A percentile compares a stretch with the other conserved stretches of the same genome.
phyloP scores from a whole-genome alignment of 1,284 basidiomycete species.

The Porodaedalea pini region DNA sequence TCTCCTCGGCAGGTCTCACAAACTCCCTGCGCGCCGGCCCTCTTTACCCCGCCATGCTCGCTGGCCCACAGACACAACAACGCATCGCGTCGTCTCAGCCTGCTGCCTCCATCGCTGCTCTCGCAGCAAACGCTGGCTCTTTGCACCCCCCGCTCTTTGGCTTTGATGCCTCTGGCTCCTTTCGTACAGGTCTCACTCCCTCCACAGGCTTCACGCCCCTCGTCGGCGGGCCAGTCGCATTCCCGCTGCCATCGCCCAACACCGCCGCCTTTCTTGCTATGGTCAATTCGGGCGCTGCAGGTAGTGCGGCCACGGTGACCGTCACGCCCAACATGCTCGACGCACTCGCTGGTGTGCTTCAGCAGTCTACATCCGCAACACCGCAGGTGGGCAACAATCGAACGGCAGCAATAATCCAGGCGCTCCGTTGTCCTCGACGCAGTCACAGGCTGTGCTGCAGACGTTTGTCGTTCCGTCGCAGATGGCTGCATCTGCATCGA shows the following conservation, averaged over 20 bases:
- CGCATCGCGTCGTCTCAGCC: too few species aligned
- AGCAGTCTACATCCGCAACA: too few species aligned
- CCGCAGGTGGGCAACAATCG: too few species aligned
- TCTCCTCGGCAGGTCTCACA: slow-evolving; percentile 49
- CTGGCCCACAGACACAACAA: slow-evolving; percentile 71
- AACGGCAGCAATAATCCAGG: too few species aligned
- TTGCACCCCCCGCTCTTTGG: slow-evolving; percentile 32
- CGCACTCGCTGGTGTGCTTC: too few species aligned
- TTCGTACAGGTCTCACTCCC: slow-evolving; percentile 75
- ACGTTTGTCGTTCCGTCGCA: too few species aligned
- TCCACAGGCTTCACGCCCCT: slow-evolving; percentile 86
- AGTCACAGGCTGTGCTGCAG: too few species aligned
- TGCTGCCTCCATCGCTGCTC: slow-evolving; percentile 31
- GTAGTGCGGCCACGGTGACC: too few species aligned
- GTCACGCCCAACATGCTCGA: slow-evolving; percentile 88
- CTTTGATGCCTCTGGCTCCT: slow-evolving; percentile 70
- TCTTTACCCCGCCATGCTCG: slow-evolving; percentile 92
- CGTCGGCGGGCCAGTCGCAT: slow-evolving; percentile 68
- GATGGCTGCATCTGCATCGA: too few species aligned
- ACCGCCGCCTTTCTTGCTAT: too few species aligned
- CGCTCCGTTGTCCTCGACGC: too few species aligned
- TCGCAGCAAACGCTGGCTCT: slow-evolving; percentile 7
- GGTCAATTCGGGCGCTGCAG: too few species aligned
- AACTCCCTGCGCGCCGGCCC: slow-evolving; percentile 88
- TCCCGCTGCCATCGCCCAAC: slow-evolving; percentile 84